Conservation (phyloP, 106 monocot species). For the Hemerocallis citrina region DNA sequence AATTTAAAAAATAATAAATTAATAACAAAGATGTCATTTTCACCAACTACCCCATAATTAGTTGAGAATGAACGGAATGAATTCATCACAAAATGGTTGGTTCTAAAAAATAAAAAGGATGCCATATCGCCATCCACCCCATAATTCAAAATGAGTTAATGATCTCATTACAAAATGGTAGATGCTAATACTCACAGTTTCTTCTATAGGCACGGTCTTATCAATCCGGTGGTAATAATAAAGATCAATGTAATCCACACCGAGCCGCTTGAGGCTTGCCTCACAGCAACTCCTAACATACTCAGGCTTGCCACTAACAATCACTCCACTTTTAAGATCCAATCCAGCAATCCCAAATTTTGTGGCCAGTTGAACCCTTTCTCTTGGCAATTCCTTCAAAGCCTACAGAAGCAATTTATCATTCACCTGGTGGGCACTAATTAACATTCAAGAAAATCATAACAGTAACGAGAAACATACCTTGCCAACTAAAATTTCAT, state of each 20-base stretch:
- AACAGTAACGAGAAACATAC: slow-evolving; percentile 12
- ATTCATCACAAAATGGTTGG: too few relatives aligned
- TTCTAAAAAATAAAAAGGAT: neutral
- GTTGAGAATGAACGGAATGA: neutral
- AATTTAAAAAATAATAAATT: too few relatives aligned
- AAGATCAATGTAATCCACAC: slow-evolving; percentile 31
- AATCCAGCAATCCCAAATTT: slow-evolving; percentile 21
- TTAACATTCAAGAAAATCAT: too few relatives aligned
- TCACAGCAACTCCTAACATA: slow-evolving; percentile 26
- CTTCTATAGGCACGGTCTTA: slow-evolving; percentile 28
- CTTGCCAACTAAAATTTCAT: slow-evolving; percentile 69
- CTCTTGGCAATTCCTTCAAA: slow-evolving; percentile 14
- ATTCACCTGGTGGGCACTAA: too few relatives aligned
- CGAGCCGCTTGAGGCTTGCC: slow-evolving; percentile 34
- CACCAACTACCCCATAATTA: too few relatives aligned
- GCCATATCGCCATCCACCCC: neutral
- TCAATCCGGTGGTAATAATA: slow-evolving; percentile 40
- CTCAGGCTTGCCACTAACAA: slow-evolving; percentile 16
- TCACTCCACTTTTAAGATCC: neutral
- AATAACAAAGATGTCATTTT: too few relatives aligned
- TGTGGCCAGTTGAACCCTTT: slow-evolving; percentile 28
- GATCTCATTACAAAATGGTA: neutral
- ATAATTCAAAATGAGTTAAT: neutral
- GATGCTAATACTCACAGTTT: slow-evolving; percentile 15
- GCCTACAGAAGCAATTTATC: slow-evolving; percentile 4